A percentile compares a stretch with the other conserved stretches of the same genome.
Evolutionary conservation across 2,329 filamentous ascomycete genomes (phyloP).

Genomic region (Cladosporium austrohemisphaericum): DNA sequence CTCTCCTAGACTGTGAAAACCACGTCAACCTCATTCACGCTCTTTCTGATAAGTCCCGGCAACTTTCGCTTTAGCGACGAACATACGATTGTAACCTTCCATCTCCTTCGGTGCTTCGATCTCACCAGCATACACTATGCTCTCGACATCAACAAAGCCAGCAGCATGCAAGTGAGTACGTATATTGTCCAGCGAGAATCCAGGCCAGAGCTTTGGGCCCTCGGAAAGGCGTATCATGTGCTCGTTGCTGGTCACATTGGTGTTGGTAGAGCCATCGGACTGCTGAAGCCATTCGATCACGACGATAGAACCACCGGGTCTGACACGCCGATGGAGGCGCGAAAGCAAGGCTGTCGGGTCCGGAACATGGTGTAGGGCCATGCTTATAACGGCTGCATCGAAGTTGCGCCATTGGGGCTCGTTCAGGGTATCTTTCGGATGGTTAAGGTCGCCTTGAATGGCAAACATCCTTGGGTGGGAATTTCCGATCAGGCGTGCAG

Average conservation of each 20-base stretch:
- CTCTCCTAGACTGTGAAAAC: too few relatives aligned
- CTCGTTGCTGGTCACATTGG: neutral
- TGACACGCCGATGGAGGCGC: neutral
- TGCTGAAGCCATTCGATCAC: slow-evolving; percentile 3
- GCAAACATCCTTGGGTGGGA: slow-evolving; percentile 10
- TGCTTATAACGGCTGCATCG: slow-evolving; percentile 13
- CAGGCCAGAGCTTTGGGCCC: slow-evolving; percentile 10
- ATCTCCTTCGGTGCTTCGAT: neutral
- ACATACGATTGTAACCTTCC: neutral
- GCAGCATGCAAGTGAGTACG: neutral
- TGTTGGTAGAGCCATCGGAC: neutral
- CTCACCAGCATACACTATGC: neutral
- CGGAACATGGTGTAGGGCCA: slow-evolving; percentile 13
- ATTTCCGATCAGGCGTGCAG: neutral
- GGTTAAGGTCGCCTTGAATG: slow-evolving; percentile 12
- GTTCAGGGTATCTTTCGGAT: neutral
- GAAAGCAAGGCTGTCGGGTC: slow-evolving; percentile 7
- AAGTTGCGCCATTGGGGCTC: slow-evolving; percentile 10
- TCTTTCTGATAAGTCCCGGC: too few relatives aligned
- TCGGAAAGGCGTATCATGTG: neutral
- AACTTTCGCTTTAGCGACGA: neutral
- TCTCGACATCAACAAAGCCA: neutral
- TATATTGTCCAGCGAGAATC: neutral
- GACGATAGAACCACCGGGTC: slow-evolving; percentile 5
- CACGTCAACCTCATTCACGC: too few relatives aligned